Conservation (phyloP, 1,284 basidiomycete species). For the Cryptococcus neoformans region DNA sequence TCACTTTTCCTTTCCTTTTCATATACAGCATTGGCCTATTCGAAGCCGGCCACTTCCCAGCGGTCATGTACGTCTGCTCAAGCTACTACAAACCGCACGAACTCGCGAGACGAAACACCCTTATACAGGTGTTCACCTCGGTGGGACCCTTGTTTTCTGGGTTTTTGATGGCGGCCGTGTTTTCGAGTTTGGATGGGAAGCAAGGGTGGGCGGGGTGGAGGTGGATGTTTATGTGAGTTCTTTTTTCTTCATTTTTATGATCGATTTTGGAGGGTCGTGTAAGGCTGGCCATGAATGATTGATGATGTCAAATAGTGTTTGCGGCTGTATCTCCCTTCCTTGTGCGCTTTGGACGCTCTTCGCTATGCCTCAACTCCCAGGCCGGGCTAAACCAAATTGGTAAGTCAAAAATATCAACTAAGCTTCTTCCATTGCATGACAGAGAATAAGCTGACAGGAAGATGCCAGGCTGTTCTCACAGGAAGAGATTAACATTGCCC, state of each 20-base stretch:
- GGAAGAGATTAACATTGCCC: slow-evolving; percentile 22
- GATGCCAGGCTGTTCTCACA: slow-evolving; percentile 21
- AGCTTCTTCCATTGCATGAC: not conserved
- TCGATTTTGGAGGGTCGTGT: not conserved
- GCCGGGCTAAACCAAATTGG: slow-evolving; percentile 29
- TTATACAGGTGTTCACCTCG: slow-evolving; percentile 26
- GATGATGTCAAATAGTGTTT: slow-evolving; percentile 11
- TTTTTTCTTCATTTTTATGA: no score
- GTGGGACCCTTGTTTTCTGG: slow-evolving; percentile 28
- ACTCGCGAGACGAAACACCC: slow-evolving; percentile 26
- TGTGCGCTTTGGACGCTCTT: slow-evolving; percentile 28
- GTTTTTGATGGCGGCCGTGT: slow-evolving; percentile 30
- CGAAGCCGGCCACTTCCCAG: slow-evolving; percentile 31
- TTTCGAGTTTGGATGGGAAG: slow-evolving; percentile 16
- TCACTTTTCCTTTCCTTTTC: not conserved
- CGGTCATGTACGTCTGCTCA: slow-evolving; percentile 30
- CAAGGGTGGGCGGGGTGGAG: slow-evolving; percentile 24
- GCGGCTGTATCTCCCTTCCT: slow-evolving; percentile 25
- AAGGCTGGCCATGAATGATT: no score
- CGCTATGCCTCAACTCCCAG: slow-evolving; percentile 29
- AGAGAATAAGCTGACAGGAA: not conserved
- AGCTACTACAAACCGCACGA: slow-evolving; percentile 34
- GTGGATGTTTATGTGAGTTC: slow-evolving; percentile 24
- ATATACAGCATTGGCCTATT: slow-evolving; percentile 22
- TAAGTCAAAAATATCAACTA: slow-evolving; percentile 1